These are phyloP conservation scores for Boletus reticulatus DNA, from an alignment of 768 basidiomycete genomes.

Conservation along the genomic window DNA sequence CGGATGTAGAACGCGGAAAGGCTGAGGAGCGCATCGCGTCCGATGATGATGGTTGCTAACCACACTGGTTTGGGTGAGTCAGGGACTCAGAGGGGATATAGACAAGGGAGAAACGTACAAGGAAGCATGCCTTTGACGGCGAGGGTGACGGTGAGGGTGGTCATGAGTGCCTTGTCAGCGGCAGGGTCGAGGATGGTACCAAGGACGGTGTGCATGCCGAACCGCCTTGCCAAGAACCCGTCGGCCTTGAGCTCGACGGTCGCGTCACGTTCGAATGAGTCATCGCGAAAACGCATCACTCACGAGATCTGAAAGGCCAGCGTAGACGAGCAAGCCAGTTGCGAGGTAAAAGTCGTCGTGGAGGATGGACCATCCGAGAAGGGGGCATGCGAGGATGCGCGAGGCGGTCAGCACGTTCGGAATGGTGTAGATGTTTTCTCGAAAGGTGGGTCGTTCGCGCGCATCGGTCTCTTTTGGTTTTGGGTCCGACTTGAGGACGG, in stretches of 20 bases:
- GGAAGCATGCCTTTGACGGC: conserved; percentile 84
- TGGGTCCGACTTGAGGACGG: conserved; percentile 1
- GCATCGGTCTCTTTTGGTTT: conserved; percentile 1
- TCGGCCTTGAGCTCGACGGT: conserved; percentile 51
- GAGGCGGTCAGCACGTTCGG: conserved; percentile 90
- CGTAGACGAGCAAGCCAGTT: conserved; percentile 81
- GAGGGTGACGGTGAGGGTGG: conserved; percentile 85
- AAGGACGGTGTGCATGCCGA: conserved; percentile 85
- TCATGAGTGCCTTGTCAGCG: conserved; percentile 95
- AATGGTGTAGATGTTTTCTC: conserved; percentile 91
- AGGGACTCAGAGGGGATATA: not conserved
- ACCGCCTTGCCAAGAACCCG: conserved; percentile 85
- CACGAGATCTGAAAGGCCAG: conserved; percentile 91
- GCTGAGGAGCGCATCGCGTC: conserved; percentile 83
- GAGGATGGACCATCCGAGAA: conserved; percentile 88
- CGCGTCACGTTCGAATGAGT: not conserved
- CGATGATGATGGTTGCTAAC: conserved; percentile 81
- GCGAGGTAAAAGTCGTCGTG: conserved; percentile 78
- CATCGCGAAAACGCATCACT: conserved; percentile 26
- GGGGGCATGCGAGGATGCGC: conserved; percentile 84
- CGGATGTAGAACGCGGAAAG: conserved; percentile 92
- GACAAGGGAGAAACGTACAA: conserved; percentile 44
- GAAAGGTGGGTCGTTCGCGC: conserved; percentile 35
- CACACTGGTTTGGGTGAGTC: conserved; percentile 54
- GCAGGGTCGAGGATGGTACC: conserved; percentile 96